Base-by-base conservation (phyloP, 1,139 yeast species). In the Komagataea norvegica region DNA sequence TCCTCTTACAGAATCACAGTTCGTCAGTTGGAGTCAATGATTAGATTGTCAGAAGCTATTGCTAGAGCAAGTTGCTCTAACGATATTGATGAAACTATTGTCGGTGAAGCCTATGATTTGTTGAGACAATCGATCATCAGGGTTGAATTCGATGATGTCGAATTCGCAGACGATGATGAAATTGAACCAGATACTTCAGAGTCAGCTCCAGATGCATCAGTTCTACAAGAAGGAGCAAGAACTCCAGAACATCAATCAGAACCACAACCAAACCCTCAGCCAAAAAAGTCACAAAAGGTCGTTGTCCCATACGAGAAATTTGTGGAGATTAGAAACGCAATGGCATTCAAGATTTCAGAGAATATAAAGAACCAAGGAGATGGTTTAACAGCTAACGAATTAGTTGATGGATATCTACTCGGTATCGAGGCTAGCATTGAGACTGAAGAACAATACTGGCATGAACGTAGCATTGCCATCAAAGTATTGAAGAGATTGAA, bases 1-100 rank as follows among this genome's bases (percentile, higher is more conserved):
- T 70, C 83, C 13, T 83, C 95, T 41, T 91, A 91, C 61, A 72
- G 98, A 61, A 91, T 91, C 52, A 91, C 98, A 1, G 98, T 93
- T 25, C 82, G 99, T 67, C 99, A 91, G 60, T 71, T 91, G 53
- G 99, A 91, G 63, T 85, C 88, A 36, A 77, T 91, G 88, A 82
- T 91, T 47, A 76, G 99, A 58, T 70, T 91, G 46, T 80, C 93
- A 8, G 99, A 91, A 61, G 98, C 96, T 2, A 91, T 91, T 62
- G 98, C 98, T 1, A 75, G 96, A 51, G 96, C 98, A 28, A 91
- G 91, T 60, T 91, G 98, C 64, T 84, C 91, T 9, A 93, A 86
- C 48, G 86, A 77, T 43, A 86, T 93, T 43, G 80, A 93, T 0
- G 88, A 95, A 19, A 73, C 76, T 29, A 85, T 88, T 60, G 97